Evolutionary conservation across 352 stramenopile species (phyloP).

Genomic region (Pseudoperonospora humuli): DNA sequence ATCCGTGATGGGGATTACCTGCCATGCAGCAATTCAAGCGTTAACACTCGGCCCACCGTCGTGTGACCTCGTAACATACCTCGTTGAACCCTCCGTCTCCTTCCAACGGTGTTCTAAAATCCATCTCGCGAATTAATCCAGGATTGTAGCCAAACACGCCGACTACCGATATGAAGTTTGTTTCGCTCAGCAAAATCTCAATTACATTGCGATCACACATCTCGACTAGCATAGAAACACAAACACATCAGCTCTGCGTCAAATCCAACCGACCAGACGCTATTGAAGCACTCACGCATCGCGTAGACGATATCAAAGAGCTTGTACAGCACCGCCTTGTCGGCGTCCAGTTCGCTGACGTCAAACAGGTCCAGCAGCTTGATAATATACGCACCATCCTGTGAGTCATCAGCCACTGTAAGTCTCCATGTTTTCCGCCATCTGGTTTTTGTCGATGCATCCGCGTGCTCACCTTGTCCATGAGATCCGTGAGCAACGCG

Average conservation of each 20-base stretch:
- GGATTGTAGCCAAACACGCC: conserved; percentile 79
- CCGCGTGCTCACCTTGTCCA: conserved; percentile 25
- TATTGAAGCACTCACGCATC: conserved; percentile 28
- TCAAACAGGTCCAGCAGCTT: conserved; percentile 74
- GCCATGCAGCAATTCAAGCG: conserved; percentile 2
- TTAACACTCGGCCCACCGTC: background rate
- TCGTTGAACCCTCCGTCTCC: conserved; percentile 57
- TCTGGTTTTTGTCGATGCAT: no score
- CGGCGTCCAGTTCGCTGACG: conserved; percentile 54
- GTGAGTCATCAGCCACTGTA: background rate
- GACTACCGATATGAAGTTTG: conserved; percentile 77
- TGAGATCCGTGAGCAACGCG: conserved; percentile 41
- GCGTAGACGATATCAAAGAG: conserved; percentile 76
- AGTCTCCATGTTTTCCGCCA: background rate
- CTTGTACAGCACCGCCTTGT: conserved; percentile 48
- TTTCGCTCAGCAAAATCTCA: conserved; percentile 61
- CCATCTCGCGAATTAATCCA: conserved; percentile 60
- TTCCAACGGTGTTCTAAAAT: conserved; percentile 64
- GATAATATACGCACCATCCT: conserved; percentile 66
- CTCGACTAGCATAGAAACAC: conserved; percentile 39
- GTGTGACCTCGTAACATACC: conserved; percentile 17
- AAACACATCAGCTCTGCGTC: background rate
- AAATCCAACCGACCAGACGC: background rate
- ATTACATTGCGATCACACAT: conserved; percentile 61
- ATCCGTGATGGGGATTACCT: conserved; percentile 72